These are phyloP conservation scores for Hypholoma fasciculare DNA, from an alignment of 768 basidiomycete genomes.

Conservation along the genomic window DNA sequence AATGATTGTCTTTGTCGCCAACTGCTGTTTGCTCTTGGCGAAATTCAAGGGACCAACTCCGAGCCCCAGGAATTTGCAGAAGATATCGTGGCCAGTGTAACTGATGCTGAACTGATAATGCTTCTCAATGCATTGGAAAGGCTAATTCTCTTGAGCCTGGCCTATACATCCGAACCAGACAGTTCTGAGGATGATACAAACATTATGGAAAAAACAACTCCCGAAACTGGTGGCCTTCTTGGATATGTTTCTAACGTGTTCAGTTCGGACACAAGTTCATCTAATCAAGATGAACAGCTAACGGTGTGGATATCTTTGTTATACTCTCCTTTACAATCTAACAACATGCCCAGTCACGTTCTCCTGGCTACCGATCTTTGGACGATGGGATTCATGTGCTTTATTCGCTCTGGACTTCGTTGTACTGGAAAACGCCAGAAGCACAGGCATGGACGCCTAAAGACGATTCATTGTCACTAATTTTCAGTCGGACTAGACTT, in stretches of 20 bases:
- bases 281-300: conserved; percentile 52
- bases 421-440: conserved; percentile 48
- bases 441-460: conserved; percentile 43
- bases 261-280: conserved; percentile 59
- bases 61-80: conserved; percentile 34
- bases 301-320: conserved; percentile 41
- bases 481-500: conserved; percentile 63
- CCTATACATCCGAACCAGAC: conserved; percentile 50
- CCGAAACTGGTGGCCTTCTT: conserved; percentile 68
- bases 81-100: conserved; percentile 51
- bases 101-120: conserved; percentile 84
- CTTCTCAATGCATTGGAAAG: conserved; percentile 84
- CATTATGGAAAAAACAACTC: conserved; percentile 48
- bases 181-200: conserved; percentile 58
- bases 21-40: conserved; percentile 53
- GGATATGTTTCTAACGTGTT: conserved; percentile 94
- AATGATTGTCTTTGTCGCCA: conserved; percentile 80
- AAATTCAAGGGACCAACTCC: conserved; percentile 47
- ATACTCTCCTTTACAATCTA: not conserved
- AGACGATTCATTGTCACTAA: conserved; percentile 67
- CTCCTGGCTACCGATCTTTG: conserved; percentile 75
- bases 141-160: conserved; percentile 71
- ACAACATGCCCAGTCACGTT: conserved; percentile 51
- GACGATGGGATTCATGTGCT: conserved; percentile 82
- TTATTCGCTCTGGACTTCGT: conserved; percentile 71